Evolutionary conservation across 352 stramenopile genomes (phyloP).

Genomic region (Pythium biforme): DNA sequence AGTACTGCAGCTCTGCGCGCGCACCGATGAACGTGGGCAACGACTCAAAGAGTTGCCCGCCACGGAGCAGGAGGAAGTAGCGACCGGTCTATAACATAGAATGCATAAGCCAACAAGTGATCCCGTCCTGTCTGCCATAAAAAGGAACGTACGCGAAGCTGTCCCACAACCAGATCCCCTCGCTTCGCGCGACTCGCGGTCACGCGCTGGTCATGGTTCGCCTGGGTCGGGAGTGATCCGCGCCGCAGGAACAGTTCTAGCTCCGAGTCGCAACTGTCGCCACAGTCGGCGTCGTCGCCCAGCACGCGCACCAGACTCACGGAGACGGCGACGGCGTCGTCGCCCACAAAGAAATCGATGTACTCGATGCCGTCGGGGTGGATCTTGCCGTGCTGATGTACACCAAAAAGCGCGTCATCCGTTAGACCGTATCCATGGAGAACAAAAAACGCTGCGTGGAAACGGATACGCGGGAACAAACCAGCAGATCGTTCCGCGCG

Average conservation of each 20-base stretch:
- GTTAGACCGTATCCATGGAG: no score
- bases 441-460: no score
- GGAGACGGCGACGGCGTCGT: conserved; percentile 5
- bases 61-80: conserved; percentile 12
- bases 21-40: neutral
- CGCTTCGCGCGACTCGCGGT: neutral
- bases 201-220: conserved; percentile 12
- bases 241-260: conserved; percentile 20
- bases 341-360: conserved; percentile 26
- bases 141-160: conserved; percentile 24
- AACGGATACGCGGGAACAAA: neutral
- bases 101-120: neutral
- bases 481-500: conserved; percentile 15
- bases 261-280: neutral
- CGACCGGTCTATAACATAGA: conserved; percentile 14
- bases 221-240: conserved; percentile 16
- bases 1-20: conserved; percentile 1
- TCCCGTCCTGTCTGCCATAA: neutral
- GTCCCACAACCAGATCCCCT: conserved; percentile 5
- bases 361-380: conserved; percentile 27
- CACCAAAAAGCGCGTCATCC: no score
- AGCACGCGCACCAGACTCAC: neutral
- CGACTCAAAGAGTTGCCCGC: conserved; percentile 18
- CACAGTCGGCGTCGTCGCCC: neutral
- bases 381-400: conserved; percentile 24